Evolutionary conservation across 148 eudicot genomes (phyloP).

Genomic region (Rhododendron ovatum): DNA sequence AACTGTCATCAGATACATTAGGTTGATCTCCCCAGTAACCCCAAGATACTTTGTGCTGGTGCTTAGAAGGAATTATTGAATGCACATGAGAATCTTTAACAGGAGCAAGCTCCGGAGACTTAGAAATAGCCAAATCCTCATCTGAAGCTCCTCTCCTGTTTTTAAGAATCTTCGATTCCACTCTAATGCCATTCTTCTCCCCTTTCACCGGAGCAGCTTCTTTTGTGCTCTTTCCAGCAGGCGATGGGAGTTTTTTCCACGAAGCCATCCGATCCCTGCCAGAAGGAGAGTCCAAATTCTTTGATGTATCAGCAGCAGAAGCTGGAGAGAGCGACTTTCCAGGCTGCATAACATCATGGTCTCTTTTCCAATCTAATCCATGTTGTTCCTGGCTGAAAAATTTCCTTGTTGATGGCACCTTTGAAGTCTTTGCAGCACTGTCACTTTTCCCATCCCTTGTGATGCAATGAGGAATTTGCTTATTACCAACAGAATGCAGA

Average conservation of each 20-base stretch:
- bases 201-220: constrained; percentile 42
- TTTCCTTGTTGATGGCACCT: constrained; percentile 52
- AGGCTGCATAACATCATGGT: constrained; percentile 27
- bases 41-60: constrained; percentile 77
- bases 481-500: constrained; percentile 57
- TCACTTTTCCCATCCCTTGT: constrained; percentile 36
- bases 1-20: constrained; percentile 65
- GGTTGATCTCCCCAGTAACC: constrained; percentile 85
- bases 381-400: constrained; percentile 88
- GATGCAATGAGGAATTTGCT: constrained; percentile 35
- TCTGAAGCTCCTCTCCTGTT: constrained; percentile 30
- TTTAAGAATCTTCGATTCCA: constrained; percentile 33
- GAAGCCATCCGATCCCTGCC: constrained; percentile 81
- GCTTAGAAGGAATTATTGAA: constrained; percentile 47
- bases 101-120: constrained; percentile 48
- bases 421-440: constrained; percentile 37
- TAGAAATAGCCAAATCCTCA: constrained; percentile 30
- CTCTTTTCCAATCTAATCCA: constrained; percentile 38
- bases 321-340: constrained; percentile 37
- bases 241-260: constrained; percentile 91
- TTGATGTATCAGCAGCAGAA: constrained; percentile 28
- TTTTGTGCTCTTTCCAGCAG: constrained; percentile 49
- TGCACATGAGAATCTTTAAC: constrained; percentile 53
- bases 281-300: constrained; percentile 45
- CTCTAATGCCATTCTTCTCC: constrained; percentile 34